Base-by-base conservation (phyloP, 1,284 basidiomycete species). In the Ustilago cynodontis region DNA sequence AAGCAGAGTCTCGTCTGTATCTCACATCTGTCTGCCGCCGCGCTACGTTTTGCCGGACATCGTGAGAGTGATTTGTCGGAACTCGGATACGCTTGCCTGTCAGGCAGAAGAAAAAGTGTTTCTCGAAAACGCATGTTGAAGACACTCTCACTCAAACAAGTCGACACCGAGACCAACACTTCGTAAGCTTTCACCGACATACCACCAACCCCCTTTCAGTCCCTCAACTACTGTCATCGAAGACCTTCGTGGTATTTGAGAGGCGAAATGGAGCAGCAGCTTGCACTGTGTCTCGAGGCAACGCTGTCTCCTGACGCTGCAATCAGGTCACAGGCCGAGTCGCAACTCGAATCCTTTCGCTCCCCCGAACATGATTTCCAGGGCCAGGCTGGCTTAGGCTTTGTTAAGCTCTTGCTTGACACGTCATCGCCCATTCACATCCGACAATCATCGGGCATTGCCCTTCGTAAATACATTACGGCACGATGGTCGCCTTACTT, bases 401-500 rank as follows among this genome's bases (percentile, higher is more conserved):
- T 81, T 33, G 68, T 67, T 52, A 70, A 69, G 31, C 33, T 80
- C 35, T 39, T 82, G 2, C 71, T 79, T 20, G 53, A 63, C 24
- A 10, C 55, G 20, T 28, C 47, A 20, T n/a, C 68, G 8, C 35
- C 67, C 29, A 47, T 76, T 20, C 68, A 73, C 43, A 51, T 79
- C 28, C 81, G 83, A 10, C 84, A 85, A 56, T 74, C 82, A 2
- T 80, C 84, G 9, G 82, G 77, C 24, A 56, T 83, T 11, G 75
- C 79, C 7, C 71, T 85, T 20, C 78, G 79, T 31, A 71, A 77
- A 59, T 82, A 78, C 63, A 74, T 85, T 61, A 69, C 78, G 26
- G 67, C 79, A 43, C 74, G 81, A 43, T 85, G 84, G 84, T 81
- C 79, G 0, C 76, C 81, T 9, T 80, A 76, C 59, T 80, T 79